A percentile compares a stretch with the other conserved stretches of the same genome.
These are phyloP conservation scores for Albophoma yamanashiensis DNA, from an alignment of 2,329 filamentous ascomycete species.

Conservation along the genomic window DNA sequence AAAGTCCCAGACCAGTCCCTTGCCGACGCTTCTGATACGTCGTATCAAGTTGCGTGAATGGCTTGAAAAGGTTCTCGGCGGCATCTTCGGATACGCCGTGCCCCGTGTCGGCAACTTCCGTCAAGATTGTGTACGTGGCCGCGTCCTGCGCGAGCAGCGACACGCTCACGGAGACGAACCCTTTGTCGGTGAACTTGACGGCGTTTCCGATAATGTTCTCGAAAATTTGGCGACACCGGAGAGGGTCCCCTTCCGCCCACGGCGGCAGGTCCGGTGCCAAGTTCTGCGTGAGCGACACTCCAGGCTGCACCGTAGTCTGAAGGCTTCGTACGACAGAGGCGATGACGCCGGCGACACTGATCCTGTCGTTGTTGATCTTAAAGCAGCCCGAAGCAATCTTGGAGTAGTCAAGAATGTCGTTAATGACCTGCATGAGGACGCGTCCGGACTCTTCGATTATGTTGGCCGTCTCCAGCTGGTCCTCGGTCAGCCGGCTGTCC, in stretches of 20 bases:
- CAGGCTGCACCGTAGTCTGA: constrained; percentile 32
- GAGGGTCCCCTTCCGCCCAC: constrained; percentile 42
- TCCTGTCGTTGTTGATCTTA: constrained; percentile 40
- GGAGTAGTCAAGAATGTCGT: constrained; percentile 57
- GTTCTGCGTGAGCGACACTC: constrained; percentile 32
- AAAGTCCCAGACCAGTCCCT: constrained; percentile 45
- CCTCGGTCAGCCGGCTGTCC: constrained; percentile 38
- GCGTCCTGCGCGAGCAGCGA: constrained; percentile 29
- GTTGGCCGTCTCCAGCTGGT: constrained; percentile 44
- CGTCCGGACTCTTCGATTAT: constrained; percentile 50
- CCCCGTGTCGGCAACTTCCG: constrained; percentile 42
- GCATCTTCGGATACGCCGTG: constrained; percentile 38
- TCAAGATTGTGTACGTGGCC: constrained; percentile 33
- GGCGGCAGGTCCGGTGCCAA: constrained; percentile 36
- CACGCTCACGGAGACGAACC: constrained; percentile 34
- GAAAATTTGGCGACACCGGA: constrained; percentile 51
- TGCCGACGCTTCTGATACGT: constrained; percentile 41
- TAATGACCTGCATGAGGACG: constrained; percentile 49
- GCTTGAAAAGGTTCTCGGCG: constrained; percentile 38
- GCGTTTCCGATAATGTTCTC: constrained; percentile 52
- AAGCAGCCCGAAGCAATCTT: constrained; percentile 51
- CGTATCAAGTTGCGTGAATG: constrained; percentile 44
- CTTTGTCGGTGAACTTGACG: constrained; percentile 49
- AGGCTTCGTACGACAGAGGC: constrained; percentile 39
- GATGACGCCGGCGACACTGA: constrained; percentile 35